A percentile compares a stretch with the other conserved stretches of the same genome.
Conservation (phyloP, 805 yeast genomes). For the Hemisphaericaspora nanyangensis region DNA sequence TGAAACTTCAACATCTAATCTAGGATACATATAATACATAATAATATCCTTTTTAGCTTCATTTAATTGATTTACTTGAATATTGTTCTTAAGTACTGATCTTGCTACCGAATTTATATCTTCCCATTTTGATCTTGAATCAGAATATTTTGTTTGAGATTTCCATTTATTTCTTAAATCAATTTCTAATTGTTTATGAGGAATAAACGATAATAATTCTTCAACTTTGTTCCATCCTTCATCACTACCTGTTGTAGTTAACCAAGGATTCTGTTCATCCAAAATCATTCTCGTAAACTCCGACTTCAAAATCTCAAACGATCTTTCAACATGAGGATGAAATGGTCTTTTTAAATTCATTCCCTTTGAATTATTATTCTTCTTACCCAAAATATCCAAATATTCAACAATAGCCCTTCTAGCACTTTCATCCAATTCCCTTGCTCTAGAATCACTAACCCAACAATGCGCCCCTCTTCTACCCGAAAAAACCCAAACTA, state of each 20-base stretch:
- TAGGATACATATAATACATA: conserved; percentile 78
- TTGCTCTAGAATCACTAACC: conserved; percentile 85
- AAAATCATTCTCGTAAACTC: conserved; percentile 65
- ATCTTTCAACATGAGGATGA: conserved; percentile 83
- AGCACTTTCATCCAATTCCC: conserved; percentile 65
- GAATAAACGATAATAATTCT: conserved; percentile 57
- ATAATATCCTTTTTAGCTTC: conserved; percentile 82
- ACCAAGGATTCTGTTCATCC: conserved; percentile 87
- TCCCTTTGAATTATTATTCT: conserved; percentile 40
- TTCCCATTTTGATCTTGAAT: conserved; percentile 69
- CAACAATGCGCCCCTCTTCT: conserved; percentile 99
- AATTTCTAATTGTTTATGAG: conserved; percentile 54
- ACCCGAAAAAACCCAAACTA: conserved; percentile 95
- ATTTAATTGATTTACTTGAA: conserved; percentile 47
- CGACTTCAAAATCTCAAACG: conserved; percentile 61
- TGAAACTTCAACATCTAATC: conserved; percentile 91
- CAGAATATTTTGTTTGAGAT: conserved; percentile 24
- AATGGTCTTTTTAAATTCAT: conserved; percentile 68
- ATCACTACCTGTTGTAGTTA: conserved; percentile 22
- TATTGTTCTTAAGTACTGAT: conserved; percentile 40
- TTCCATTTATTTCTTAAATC: conserved; percentile 60
- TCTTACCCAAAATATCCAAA: conserved; percentile 61
- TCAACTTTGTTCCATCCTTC: conserved; percentile 45
- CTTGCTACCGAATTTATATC: conserved; percentile 59
- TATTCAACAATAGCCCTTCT: conserved; percentile 82